Conservation (phyloP, 2,329 filamentous ascomycete genomes). For the Cordyceps tenuipes region DNA sequence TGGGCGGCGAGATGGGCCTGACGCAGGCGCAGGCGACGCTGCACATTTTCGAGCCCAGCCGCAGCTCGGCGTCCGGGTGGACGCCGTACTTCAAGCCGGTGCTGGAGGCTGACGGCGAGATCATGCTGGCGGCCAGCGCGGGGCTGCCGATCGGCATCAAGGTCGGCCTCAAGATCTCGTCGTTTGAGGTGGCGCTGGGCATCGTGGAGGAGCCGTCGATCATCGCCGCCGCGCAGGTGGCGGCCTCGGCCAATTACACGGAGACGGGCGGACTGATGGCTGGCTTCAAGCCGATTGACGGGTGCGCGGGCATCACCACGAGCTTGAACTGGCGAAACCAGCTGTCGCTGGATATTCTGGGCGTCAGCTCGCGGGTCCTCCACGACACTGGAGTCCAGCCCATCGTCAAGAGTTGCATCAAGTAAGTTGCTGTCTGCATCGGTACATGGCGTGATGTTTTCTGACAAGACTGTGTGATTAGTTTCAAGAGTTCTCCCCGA, state of each 20-base stretch:
- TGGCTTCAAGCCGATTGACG: constrained; percentile 16
- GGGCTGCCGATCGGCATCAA: constrained; percentile 23
- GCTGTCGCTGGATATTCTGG: constrained; percentile 17
- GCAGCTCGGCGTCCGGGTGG: constrained; percentile 17
- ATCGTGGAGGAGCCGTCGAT: constrained; percentile 22
- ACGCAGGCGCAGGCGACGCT: constrained; percentile 18
- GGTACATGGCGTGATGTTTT: neutral
- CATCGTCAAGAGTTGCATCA: constrained; percentile 17
- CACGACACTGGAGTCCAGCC: constrained; percentile 18
- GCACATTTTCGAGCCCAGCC: constrained; percentile 18
- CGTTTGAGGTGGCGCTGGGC: constrained; percentile 17
- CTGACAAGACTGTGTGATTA: neutral
- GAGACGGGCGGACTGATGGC: constrained; percentile 12
- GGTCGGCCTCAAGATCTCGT: constrained; percentile 17
- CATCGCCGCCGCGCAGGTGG: constrained; percentile 17
- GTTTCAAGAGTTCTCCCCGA: neutral
- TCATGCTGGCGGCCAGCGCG: constrained; percentile 19
- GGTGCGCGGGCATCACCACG: constrained; percentile 21
- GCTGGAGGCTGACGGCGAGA: constrained; percentile 21
- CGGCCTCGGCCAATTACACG: constrained; percentile 13
- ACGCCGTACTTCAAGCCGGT: constrained; percentile 22
- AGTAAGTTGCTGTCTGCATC: constrained; percentile 14
- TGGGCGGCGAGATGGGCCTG: constrained; percentile 23
- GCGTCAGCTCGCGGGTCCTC: constrained; percentile 12
- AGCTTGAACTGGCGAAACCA: constrained; percentile 22